Evolutionary conservation across 352 stramenopile species (phyloP), one percentile per base, ranked within the genome.

Genomic region (Phytophthora meadii): DNA sequence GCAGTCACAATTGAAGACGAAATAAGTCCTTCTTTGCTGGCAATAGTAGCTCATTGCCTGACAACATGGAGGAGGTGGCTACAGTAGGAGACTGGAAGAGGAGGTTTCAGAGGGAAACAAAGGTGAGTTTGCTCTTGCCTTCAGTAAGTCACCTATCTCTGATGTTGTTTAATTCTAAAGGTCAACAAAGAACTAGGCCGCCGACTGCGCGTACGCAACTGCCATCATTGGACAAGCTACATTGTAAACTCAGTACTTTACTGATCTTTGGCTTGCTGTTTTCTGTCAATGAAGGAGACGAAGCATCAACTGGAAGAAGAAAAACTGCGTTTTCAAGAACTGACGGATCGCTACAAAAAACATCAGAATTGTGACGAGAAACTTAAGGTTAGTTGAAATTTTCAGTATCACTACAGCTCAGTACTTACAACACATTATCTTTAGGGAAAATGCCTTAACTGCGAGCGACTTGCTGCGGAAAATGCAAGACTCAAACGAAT

Each of bases 111-210:
- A 83, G 72, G 42, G 83, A 92, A 69, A 82, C 67, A 63, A 92
- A 92, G 71, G 82, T 91, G 30, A 41, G 51, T 30, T 10, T 27
- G 7, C 48, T 45, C 32, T 52, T 28, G 5, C 17, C 25, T 12
- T 36, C 27, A 48, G 15, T 41, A 5, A 42, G 51, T 22, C 45
- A 19, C 12, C 22, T 22, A 50, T 32, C 25, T 53, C 41, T 50
- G 25, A 45, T 30, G 11, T 41, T 59, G 24, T 25, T 44, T 46
- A 3, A 47, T 48, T 62, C 11, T 44, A 1, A 61, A 92, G 83
- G 83, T 92, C n/a, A 92, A 92, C 30, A 79, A 90, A 52, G 84
- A 92, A 57, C 76, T 92, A 1, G 84, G 79, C 17, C 72, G 84
- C 7, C 71, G 84, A 15, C 70, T 92, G 45, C 72, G 79, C 37